Percentiles rank a stretch among this genome's conserved stretches.
phyloP scores from a whole-genome alignment of 2,329 filamentous ascomycete species.

The Ophiognomonia clavigignenti-juglandacearum region DNA sequence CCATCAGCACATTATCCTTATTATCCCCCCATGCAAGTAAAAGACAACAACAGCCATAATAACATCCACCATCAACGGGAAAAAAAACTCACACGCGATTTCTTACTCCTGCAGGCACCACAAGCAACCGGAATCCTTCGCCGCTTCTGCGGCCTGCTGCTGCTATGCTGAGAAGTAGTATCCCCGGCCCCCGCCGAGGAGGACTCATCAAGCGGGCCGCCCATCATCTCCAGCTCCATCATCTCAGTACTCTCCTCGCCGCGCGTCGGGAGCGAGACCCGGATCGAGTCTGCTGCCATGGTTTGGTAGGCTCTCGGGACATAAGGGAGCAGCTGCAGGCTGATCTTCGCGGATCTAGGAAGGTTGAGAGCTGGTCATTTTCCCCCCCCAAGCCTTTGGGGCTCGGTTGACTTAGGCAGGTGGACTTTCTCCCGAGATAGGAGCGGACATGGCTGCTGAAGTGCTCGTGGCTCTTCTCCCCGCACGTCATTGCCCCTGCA shows the following conservation, averaged over 20 bases:
- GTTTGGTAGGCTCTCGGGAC: not conserved
- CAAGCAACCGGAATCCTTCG: constrained; percentile 15
- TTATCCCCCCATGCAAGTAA: not conserved
- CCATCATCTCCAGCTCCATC: constrained; percentile 3
- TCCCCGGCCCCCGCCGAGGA: not conserved
- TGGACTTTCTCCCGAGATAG: not conserved
- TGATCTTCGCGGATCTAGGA: constrained; percentile 10
- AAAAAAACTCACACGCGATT: constrained; percentile 12
- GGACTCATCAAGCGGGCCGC: constrained; percentile 2
- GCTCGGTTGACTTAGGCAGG: constrained; percentile 10
- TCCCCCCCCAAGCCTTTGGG: not conserved
- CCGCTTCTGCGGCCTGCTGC: constrained; percentile 15
- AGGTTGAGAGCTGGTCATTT: not conserved
- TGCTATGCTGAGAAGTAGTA: not conserved
- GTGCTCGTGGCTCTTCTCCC: constrained; percentile 5
- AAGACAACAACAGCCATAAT: too few relatives aligned
- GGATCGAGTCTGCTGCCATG: constrained; percentile 13
- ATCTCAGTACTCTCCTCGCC: constrained; percentile 6
- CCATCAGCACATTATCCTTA: constrained; percentile 1
- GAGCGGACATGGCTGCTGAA: constrained; percentile 1
- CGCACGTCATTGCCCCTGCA: constrained; percentile 1
- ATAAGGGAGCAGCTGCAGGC: not conserved
- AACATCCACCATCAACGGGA: too few relatives aligned
- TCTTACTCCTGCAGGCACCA: constrained; percentile 15
- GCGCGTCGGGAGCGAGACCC: constrained; percentile 10